Evolutionary conservation across 768 basidiomycete genomes (phyloP).

Genomic region (Candolleomyces aberdarensis): DNA sequence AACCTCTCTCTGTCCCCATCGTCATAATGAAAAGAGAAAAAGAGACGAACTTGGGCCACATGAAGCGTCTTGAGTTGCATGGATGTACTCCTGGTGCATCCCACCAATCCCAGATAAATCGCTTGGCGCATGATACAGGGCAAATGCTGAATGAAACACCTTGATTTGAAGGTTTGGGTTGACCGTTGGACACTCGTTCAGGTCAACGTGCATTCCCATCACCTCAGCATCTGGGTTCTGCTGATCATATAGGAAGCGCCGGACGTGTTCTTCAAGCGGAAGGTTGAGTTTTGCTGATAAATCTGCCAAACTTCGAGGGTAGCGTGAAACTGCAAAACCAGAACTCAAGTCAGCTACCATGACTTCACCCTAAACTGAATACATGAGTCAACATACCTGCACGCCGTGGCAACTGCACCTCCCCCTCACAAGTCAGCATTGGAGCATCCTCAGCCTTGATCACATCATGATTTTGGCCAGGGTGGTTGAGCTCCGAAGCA

Average conservation of each 20-base stretch:
- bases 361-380: too few relatives aligned
- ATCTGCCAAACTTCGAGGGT: neutral
- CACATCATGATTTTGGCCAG: too few relatives aligned
- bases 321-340: neutral
- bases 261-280: neutral
- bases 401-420: too few relatives aligned
- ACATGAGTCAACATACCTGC: too few relatives aligned
- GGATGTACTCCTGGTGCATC: slow-evolving; percentile 19
- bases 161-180: neutral
- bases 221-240: neutral
- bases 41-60: slow-evolving; percentile 20
- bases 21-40: slow-evolving; percentile 22
- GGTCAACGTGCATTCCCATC: neutral
- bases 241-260: neutral
- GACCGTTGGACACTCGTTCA: neutral
- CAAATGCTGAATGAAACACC: slow-evolving; percentile 1
- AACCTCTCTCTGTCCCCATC: too few relatives aligned
- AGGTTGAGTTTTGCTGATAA: neutral
- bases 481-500: too few relatives aligned
- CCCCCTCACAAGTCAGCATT: too few relatives aligned
- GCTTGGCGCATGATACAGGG: slow-evolving; percentile 13
- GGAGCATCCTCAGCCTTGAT: too few relatives aligned
- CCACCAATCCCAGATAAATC: slow-evolving; percentile 16
- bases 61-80: slow-evolving; percentile 21
- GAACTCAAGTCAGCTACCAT: too few relatives aligned